Percentiles rank a stretch among this genome's conserved stretches.
phyloP scores from a whole-genome alignment of 2,329 filamentous ascomycete species.

The Dactylellina drechsleri region DNA sequence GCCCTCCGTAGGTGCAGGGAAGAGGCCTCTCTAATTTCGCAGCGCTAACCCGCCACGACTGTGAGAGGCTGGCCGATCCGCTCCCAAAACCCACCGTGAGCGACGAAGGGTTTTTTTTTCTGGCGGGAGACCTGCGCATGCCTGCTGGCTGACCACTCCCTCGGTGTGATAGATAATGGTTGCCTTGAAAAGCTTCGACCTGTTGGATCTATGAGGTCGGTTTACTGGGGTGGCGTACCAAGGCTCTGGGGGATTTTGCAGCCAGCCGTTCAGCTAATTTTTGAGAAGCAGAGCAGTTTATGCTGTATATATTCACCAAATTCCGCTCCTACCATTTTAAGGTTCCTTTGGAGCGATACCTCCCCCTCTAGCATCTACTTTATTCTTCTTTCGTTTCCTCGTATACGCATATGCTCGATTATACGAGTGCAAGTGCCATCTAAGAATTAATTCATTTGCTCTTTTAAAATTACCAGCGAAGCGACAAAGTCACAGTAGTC shows the following conservation, averaged over 20 bases:
- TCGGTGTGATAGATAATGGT: conserved; percentile 18
- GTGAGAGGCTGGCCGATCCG: conserved; percentile 38
- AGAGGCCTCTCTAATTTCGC: conserved; percentile 47
- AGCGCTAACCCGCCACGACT: conserved; percentile 41
- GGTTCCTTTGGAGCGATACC: conserved; percentile 16
- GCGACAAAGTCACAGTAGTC: neutral
- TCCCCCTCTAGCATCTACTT: neutral
- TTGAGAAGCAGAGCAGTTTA: neutral
- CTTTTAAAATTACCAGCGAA: neutral
- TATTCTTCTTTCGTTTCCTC: conserved; percentile 1
- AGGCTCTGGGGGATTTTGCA: neutral
- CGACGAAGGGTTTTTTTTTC: conserved; percentile 20
- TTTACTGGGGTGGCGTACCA: conserved; percentile 19
- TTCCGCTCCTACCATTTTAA: conserved; percentile 51
- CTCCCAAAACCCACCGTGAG: conserved; percentile 30
- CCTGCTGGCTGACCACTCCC: conserved; percentile 6
- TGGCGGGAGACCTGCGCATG: neutral
- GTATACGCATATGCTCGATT: neutral
- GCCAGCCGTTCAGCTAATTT: neutral
- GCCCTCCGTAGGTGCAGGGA: conserved; percentile 39
- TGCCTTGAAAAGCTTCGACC: conserved; percentile 19
- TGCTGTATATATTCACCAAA: conserved; percentile 33
- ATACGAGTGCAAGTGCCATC: too few species aligned
- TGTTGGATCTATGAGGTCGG: conserved; percentile 32
- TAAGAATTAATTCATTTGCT: too few species aligned